Evolutionary conservation across 257 asterid genomes (phyloP), one percentile per base, ranked within the genome.

Genomic region (Plantago major): DNA sequence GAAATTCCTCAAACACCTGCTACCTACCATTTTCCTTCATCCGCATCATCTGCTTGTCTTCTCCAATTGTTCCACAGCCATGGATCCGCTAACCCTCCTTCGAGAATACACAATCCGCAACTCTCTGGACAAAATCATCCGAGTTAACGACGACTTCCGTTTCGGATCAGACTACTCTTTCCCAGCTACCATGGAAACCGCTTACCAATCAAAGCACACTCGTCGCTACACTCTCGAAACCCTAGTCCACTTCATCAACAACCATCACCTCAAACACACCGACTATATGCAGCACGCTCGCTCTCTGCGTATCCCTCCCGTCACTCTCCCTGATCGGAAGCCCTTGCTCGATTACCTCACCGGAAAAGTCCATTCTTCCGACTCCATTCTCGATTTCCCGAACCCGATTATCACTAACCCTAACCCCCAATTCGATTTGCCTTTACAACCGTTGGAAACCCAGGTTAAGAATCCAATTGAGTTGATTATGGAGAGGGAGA

Each of bases 71-170:
- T 7, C 40, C 8, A 7, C 40, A 33, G n/a, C 38, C 67, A 80
- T 93, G 99, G 99, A 93, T 65, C 97, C 99, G 0, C 76, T 93
- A 28, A 82, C 95, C 26, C 90, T 84, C 51, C 94, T 93, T 73
- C 87, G 97, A 8, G 95, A 93, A 11, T 87, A 85, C 93, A 85
- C 94, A 12, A 90, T 82, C 58, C 78, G 87, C 42, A 78, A 78
- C 81, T 61, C 82, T 30, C 94, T 87, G 76, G 83, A 79, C 72
- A 72, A 75, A 60, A 78, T 93, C 50, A 72, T 66, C 40, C 86
- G 94, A 12, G 64, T 72, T 67, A 83, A 79, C 84, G 87, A 85
- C 55, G 94, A 90, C 10, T 82, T 73, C 82, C 90, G 88, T 7
- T 93, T 93, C 81, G 85, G 86, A 67, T 68, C 83, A 55, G 97